Conservation (phyloP, 148 eudicot species). For the Camellia lanceoleosa region DNA sequence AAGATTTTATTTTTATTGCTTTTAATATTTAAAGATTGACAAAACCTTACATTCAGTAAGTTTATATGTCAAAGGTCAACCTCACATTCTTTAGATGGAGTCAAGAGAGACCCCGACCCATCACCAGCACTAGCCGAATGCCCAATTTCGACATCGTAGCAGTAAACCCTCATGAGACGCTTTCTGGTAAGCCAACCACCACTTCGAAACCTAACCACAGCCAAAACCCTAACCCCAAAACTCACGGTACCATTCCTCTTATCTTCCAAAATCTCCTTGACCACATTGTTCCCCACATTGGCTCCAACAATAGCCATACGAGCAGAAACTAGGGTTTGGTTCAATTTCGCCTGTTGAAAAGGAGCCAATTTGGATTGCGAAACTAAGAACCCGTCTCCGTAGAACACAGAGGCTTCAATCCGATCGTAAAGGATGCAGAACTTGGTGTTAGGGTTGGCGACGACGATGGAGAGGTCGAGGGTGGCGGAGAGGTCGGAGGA, state of each 20-base stretch:
- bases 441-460: conserved; percentile 16
- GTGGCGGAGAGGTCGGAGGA: conserved; percentile 8
- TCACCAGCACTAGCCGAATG: conserved; percentile 9
- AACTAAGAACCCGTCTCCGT: neutral
- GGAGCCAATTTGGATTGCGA: conserved; percentile 15
- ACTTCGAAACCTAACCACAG: conserved; percentile 16
- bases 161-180: conserved; percentile 18
- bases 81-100: conserved; percentile 7
- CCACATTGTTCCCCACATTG: conserved; percentile 9
- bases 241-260: conserved; percentile 13
- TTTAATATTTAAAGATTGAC: neutral
- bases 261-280: neutral
- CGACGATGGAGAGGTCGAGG: conserved; percentile 14
- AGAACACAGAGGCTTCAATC: neutral
- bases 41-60: neutral
- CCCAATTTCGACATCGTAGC: conserved; percentile 14
- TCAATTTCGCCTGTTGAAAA: conserved; percentile 10
- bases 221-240: conserved; percentile 12
- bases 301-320: neutral
- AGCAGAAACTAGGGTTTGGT: neutral
- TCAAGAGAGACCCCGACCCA: conserved; percentile 9
- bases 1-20: neutral
- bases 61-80: neutral
- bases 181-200: conserved; percentile 15
- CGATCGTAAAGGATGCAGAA: conserved; percentile 17